These are phyloP conservation scores for Cyclotella atomus DNA, from an alignment of 108 stramenopile genomes.

Conservation along the genomic window DNA sequence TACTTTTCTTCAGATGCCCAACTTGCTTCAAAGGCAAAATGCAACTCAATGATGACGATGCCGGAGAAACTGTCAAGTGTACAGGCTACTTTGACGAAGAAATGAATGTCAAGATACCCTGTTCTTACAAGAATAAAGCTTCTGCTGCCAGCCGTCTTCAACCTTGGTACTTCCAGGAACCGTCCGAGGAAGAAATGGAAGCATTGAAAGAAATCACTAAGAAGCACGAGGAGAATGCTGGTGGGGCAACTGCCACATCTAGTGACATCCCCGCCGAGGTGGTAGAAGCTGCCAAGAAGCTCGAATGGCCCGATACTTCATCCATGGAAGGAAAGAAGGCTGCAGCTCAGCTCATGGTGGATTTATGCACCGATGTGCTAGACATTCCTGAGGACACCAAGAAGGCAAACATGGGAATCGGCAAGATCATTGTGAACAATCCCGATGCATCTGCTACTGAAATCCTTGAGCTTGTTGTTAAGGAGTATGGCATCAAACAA, in stretches of 20 bases:
- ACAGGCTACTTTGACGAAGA: slow-evolving; percentile 75
- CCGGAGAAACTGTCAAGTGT: slow-evolving; percentile 50
- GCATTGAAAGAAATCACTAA: slow-evolving; percentile 62
- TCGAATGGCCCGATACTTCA: slow-evolving; percentile 42
- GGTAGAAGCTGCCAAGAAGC: slow-evolving; percentile 43
- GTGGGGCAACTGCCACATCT: slow-evolving; percentile 21
- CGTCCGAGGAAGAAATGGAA: slow-evolving; percentile 72
- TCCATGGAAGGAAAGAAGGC: slow-evolving; percentile 31
- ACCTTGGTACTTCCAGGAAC: slow-evolving; percentile 51
- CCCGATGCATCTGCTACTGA: slow-evolving; percentile 48
- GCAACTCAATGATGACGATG: slow-evolving; percentile 63
- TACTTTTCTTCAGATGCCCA: slow-evolving; percentile 45
- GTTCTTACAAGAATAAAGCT: slow-evolving; percentile 12
- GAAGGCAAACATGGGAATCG: slow-evolving; percentile 53
- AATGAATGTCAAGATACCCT: slow-evolving; percentile 21
- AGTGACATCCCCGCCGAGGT: slow-evolving; percentile 33
- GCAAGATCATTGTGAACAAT: slow-evolving; percentile 55
- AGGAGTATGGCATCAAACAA: slow-evolving; percentile 70
- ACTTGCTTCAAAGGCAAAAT: slow-evolving; percentile 65
- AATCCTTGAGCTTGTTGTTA: slow-evolving; percentile 51
- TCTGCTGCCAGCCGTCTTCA: slow-evolving; percentile 29
- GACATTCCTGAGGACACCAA: slow-evolving; percentile 73
- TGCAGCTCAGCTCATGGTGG: slow-evolving; percentile 45
- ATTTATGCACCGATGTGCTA: slow-evolving; percentile 44
- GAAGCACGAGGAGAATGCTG: slow-evolving; percentile 28